Conservation (phyloP, 257 asterid genomes). For the Leptodermis oblonga region DNA sequence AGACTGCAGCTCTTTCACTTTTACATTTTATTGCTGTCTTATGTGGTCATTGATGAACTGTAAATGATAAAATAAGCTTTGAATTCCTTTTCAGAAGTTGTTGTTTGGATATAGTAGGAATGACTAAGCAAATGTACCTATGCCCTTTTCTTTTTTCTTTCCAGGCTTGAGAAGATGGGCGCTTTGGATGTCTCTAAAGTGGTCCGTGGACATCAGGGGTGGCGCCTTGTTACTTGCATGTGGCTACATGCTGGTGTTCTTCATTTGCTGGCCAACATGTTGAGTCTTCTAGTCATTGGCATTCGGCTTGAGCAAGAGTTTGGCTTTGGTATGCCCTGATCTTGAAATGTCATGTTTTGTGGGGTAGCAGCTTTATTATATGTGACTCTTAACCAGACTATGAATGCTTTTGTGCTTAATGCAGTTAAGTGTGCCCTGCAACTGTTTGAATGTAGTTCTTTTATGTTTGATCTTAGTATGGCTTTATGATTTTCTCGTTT, state of each 20-base stretch:
- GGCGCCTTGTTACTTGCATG: conserved; percentile 88
- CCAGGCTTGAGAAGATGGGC: conserved; percentile 61
- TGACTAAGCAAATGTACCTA: background rate
- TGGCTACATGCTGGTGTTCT: conserved; percentile 91
- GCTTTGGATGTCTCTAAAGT: conserved; percentile 79
- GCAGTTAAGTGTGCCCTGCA: conserved; percentile 3
- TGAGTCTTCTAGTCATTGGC: conserved; percentile 76
- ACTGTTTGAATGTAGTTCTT: conserved; percentile 4
- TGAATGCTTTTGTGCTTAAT: background rate
- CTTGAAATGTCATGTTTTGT: background rate
- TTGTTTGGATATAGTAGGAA: background rate
- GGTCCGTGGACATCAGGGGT: conserved; percentile 63
- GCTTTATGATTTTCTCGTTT: background rate
- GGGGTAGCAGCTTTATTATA: background rate
- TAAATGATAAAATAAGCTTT: too few relatives aligned
- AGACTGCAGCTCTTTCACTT: background rate
- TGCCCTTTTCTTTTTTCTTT: conserved; percentile 5
- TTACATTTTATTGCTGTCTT: background rate
- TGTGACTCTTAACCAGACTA: conserved; percentile 1
- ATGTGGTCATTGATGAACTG: background rate
- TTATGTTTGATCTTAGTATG: background rate
- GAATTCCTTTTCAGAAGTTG: background rate
- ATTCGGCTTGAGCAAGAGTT: conserved; percentile 87
- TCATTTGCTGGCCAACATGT: conserved; percentile 92
- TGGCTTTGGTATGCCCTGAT: conserved; percentile 61